Percentiles rank a stretch among this genome's conserved stretches.
Conservation (phyloP, 371 early-diverging fungal species). For the Rhizopus microsporus region DNA sequence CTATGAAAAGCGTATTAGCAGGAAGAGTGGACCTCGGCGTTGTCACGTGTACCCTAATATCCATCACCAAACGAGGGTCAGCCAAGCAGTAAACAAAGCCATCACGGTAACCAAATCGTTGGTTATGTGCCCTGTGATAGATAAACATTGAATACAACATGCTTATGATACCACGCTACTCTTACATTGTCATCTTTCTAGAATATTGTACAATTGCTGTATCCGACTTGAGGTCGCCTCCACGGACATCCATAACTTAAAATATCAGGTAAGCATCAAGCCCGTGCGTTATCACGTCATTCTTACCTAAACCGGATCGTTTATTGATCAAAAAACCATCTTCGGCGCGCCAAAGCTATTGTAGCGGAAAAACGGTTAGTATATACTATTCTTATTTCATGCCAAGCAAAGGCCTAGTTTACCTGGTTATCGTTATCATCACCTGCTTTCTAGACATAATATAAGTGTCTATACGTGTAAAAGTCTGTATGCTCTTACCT, state of each 20-base stretch:
- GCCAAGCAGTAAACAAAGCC: conserved; percentile 42
- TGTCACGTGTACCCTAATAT: conserved; percentile 28
- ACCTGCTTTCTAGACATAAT: conserved; percentile 34
- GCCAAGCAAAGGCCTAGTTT: conserved; percentile 14
- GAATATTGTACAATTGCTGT: conserved; percentile 45
- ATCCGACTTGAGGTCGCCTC: conserved; percentile 45
- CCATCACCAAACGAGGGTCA: conserved; percentile 47
- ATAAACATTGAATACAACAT: neutral
- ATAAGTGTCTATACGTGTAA: neutral
- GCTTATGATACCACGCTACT: neutral
- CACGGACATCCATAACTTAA: conserved; percentile 50
- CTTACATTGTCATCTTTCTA: conserved; percentile 38
- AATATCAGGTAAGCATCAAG: neutral
- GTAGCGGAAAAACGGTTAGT: neutral
- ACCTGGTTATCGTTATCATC: conserved; percentile 40
- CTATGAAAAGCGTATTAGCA: conserved; percentile 9
- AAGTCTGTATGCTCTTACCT: conserved; percentile 21
- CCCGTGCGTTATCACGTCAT: neutral
- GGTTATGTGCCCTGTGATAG: conserved; percentile 44
- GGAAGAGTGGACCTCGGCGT: neutral
- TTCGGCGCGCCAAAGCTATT: conserved; percentile 49
- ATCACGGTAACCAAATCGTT: conserved; percentile 46
- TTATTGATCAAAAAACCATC: conserved; percentile 54
- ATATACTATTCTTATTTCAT: neutral
- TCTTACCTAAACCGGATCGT: conserved; percentile 47